Base-by-base conservation (phyloP, 1,139 yeast genomes). In the Zygotorulaspora mrakii region DNA sequence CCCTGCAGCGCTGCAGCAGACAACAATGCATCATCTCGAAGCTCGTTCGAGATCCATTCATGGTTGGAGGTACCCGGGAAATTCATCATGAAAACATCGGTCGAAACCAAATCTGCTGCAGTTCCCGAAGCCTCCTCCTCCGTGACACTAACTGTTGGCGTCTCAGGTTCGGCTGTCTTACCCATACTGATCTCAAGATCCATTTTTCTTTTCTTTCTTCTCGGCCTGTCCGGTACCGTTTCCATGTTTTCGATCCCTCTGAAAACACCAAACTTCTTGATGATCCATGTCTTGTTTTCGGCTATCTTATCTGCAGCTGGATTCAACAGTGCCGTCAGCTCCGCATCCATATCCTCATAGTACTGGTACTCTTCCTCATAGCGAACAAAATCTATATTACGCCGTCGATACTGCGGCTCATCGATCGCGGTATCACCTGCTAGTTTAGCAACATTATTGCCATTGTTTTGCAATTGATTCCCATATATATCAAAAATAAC, bases 251-350 rank as follows among this genome's bases (percentile, higher is more conserved):
- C 52, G 4, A 45, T 40, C 2, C 59, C 62, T 45, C 71, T 70
- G 54, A 88, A 86, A 1, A 85, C 94, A 1, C 95, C 95, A 67
- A 87, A 88, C 8, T 94, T 94, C 0, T 95, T 95, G 38, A 75
- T 64, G 10, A 76, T 59, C 63, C 76, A 73, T 0, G 94, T 81
- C 43, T 73, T 71, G 2, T 69, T 68, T 21, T 65, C 66, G 1
- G 66, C 68, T 37, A 74, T 61, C 39, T 68, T 68, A 1, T 57
- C 53, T 24, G 61, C 57, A 7, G 71, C 69, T 3, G 82, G 76
- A 21, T 74, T 66, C 52, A 84, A 85, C 21, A 87, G 65, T 8
- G 73, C 65, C 5, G 78, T 73, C 37, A 88, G 66, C 52, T 84
- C 88, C 32, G 70, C 67, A 57, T 87, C 95, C 80, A 88, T 81